Evolutionary conservation across 352 stramenopile species (phyloP).

Genomic region (Globisporangium abappressorium): DNA sequence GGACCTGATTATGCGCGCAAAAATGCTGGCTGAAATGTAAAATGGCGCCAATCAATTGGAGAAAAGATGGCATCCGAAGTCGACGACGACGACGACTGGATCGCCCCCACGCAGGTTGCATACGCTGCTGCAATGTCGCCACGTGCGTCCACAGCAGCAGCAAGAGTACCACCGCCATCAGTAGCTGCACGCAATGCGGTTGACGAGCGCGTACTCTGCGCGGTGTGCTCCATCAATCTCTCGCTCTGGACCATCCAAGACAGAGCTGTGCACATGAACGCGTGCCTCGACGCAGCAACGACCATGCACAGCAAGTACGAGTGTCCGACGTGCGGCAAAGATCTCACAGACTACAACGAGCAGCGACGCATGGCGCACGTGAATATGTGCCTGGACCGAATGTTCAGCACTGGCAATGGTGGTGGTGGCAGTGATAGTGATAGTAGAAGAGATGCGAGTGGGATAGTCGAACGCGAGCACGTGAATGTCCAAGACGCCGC

Average conservation of each 20-base stretch:
- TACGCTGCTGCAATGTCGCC: background rate
- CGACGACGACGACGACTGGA: conserved; percentile 21
- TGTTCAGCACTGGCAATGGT: conserved; percentile 9
- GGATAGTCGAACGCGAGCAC: background rate
- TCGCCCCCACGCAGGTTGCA: conserved; percentile 28
- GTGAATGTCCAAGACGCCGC: background rate
- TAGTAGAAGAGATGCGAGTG: conserved; percentile 2
- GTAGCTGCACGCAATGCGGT: background rate
- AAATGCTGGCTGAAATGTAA: background rate
- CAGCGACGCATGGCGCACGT: conserved; percentile 62
- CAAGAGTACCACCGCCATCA: background rate
- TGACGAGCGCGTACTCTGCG: conserved; percentile 33
- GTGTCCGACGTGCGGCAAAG: conserved; percentile 54
- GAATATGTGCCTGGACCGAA: conserved; percentile 61
- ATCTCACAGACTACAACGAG: conserved; percentile 66
- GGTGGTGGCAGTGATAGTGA: background rate
- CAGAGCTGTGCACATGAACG: conserved; percentile 67
- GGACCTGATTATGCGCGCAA: too few relatives aligned
- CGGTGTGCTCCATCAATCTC: conserved; percentile 65
- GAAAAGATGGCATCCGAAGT: conserved; percentile 10
- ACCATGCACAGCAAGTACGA: conserved; percentile 30
- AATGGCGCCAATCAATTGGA: background rate
- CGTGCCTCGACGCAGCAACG: conserved; percentile 52
- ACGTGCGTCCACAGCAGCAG: background rate
- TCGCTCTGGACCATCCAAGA: conserved; percentile 42